Conservation (phyloP, 2,329 filamentous ascomycete genomes). For the Esteya vermicola region DNA sequence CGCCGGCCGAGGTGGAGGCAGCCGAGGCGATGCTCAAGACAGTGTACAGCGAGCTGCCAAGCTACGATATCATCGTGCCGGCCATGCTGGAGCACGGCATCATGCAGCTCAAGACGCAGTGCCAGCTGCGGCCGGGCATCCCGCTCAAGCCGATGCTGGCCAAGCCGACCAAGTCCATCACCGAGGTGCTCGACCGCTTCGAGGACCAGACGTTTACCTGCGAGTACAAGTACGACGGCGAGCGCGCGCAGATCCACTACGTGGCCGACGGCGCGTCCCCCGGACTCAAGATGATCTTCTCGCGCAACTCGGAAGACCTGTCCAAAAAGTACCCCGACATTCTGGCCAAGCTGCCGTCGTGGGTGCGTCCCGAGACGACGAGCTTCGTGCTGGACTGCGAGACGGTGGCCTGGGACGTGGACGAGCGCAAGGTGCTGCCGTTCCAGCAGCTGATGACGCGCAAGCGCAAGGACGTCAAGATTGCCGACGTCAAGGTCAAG, state of each 20-base stretch:
- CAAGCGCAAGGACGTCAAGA: constrained; percentile 93
- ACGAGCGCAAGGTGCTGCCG: constrained; percentile 86
- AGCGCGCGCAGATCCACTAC: constrained; percentile 97
- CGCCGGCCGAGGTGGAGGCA: constrained; percentile 59
- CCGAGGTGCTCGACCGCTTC: constrained; percentile 91
- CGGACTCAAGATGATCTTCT: constrained; percentile 88
- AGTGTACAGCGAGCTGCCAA: constrained; percentile 88
- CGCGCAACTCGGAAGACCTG: constrained; percentile 89
- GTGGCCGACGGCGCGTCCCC: constrained; percentile 64
- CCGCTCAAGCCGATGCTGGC: constrained; percentile 97
- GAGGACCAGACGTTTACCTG: constrained; percentile 93
- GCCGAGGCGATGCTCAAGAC: constrained; percentile 79
- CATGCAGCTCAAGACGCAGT: constrained; percentile 64
- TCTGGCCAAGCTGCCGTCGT: constrained; percentile 69
- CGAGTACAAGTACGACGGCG: constrained; percentile 98
- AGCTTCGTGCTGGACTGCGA: constrained; percentile 98
- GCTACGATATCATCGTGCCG: constrained; percentile 89
- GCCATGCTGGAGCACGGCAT: constrained; percentile 80
- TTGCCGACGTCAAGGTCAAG: constrained; percentile 90
- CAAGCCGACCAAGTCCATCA: constrained; percentile 96
- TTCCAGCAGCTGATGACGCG: constrained; percentile 98
- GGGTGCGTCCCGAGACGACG: constrained; percentile 81
- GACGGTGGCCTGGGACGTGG: constrained; percentile 92
- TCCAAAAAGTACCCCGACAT: constrained; percentile 98
- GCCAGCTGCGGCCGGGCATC: constrained; percentile 85